Percentiles rank a stretch among this genome's conserved stretches.
Conservation (phyloP, 768 basidiomycete species). For the Russula sp. region DNA sequence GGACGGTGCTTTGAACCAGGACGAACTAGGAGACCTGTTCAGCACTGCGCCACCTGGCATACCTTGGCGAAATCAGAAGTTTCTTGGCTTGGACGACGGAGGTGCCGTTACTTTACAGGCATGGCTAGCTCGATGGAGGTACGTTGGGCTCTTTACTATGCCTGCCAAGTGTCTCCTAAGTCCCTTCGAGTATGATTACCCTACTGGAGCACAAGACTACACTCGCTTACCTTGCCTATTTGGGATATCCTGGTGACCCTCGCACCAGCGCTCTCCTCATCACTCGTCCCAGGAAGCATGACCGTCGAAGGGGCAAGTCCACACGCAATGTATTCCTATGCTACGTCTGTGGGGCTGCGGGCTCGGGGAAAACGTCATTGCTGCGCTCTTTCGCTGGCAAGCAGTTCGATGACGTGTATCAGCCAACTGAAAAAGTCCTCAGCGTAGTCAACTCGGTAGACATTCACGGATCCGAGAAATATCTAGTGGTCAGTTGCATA, state of each 20-base stretch:
- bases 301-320: conserved; percentile 82
- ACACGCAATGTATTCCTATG: conserved; percentile 88
- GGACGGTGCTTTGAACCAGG: conserved; percentile 83
- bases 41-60: conserved; percentile 87
- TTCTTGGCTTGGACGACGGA: conserved; percentile 83
- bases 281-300: conserved; percentile 76
- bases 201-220: conserved; percentile 90
- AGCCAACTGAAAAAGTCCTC: conserved; percentile 85
- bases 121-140: conserved; percentile 99
- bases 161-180: neutral
- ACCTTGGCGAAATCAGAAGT: conserved; percentile 90
- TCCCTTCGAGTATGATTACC: conserved; percentile 78
- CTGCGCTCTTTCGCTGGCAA: conserved; percentile 83
- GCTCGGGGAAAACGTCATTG: conserved; percentile 90
- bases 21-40: conserved; percentile 84
- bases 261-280: conserved; percentile 82
- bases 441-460: conserved; percentile 95
- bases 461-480: conserved; percentile 91
- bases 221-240: conserved; percentile 89
- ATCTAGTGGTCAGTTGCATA: conserved; percentile 72
- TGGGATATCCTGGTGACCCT: conserved; percentile 79
- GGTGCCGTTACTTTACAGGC: conserved; percentile 94
- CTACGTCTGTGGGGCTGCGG: conserved; percentile 93
- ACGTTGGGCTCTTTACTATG: conserved; percentile 22
- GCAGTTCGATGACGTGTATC: conserved; percentile 64